These are phyloP conservation scores for Closterium sp. DNA, from an alignment of 139 green algal genomes.

Conservation along the genomic window DNA sequence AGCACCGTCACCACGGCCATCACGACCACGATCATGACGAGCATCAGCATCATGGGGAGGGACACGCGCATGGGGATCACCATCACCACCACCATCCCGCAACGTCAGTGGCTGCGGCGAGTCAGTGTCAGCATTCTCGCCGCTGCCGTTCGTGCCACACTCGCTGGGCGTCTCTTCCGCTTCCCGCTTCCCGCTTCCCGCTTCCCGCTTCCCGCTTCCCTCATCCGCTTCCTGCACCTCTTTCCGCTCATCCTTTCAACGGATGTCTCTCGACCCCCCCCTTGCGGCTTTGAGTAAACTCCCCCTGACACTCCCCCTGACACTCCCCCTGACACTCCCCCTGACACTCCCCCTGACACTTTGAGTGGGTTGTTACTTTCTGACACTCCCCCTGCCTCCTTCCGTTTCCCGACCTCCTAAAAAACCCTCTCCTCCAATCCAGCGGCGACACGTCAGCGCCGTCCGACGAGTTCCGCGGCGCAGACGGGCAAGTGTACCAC, in stretches of 20 bases:
- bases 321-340: neutral
- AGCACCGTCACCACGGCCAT: neutral
- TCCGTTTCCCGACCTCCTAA: neutral
- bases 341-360: neutral
- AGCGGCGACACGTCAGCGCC: neutral
- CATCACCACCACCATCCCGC: neutral
- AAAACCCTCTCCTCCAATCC: neutral
- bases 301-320: neutral
- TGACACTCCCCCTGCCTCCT: neutral
- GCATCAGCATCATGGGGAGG: neutral
- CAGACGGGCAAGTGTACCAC: constrained; percentile 38
- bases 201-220: neutral
- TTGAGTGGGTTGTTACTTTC: neutral
- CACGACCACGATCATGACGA: neutral
- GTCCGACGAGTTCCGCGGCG: neutral
- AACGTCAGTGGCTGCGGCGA: neutral
- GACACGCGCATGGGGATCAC: neutral
- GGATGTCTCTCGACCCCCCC: too few species aligned
- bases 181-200: neutral
- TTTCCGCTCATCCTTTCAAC: too few species aligned
- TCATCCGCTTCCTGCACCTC: neutral
- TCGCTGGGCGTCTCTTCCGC: too few species aligned
- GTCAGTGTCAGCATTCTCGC: neutral
- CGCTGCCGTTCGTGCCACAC: neutral
- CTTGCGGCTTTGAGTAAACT: neutral